These are phyloP conservation scores for Botryotinia narcissicola DNA, from an alignment of 2,329 filamentous ascomycete genomes.

Conservation along the genomic window DNA sequence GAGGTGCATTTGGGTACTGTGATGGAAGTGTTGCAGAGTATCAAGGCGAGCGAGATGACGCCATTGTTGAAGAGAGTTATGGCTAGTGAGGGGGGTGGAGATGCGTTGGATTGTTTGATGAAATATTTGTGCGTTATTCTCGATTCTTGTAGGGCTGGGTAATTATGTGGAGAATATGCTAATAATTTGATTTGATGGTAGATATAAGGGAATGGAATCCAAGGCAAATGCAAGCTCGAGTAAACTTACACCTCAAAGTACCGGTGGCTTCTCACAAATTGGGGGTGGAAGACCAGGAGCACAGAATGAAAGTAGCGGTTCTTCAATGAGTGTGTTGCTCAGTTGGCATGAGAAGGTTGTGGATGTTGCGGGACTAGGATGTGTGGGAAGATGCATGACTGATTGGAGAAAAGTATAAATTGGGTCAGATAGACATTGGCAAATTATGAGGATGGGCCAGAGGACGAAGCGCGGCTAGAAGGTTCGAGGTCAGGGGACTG, in stretches of 20 bases:
- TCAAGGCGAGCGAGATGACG: constrained; percentile 94
- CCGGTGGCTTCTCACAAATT: constrained; percentile 80
- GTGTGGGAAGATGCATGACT: constrained; percentile 92
- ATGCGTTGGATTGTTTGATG: constrained; percentile 89
- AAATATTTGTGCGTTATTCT: constrained; percentile 77
- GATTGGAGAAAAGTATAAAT: constrained; percentile 84
- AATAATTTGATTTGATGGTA: constrained; percentile 39
- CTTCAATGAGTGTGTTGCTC: constrained; percentile 92
- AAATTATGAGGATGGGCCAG: not conserved
- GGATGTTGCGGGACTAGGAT: constrained; percentile 85
- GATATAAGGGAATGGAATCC: constrained; percentile 84
- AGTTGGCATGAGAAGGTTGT: constrained; percentile 99
- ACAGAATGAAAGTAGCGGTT: constrained; percentile 67
- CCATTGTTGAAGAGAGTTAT: constrained; percentile 82
- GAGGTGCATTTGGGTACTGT: constrained; percentile 85
- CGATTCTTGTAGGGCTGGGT: not conserved
- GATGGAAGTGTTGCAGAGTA: constrained; percentile 90
- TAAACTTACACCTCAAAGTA: constrained; percentile 69
- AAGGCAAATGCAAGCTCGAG: constrained; percentile 35
- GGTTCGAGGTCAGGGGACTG: not conserved
- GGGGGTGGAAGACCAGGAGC: constrained; percentile 49
- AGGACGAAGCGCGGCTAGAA: not conserved
- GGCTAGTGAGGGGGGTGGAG: constrained; percentile 72
- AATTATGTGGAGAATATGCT: not conserved
- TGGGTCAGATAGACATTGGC: not conserved